Conservation (phyloP, 2,329 filamentous ascomycete species). For the Cordyceps farinosa region DNA sequence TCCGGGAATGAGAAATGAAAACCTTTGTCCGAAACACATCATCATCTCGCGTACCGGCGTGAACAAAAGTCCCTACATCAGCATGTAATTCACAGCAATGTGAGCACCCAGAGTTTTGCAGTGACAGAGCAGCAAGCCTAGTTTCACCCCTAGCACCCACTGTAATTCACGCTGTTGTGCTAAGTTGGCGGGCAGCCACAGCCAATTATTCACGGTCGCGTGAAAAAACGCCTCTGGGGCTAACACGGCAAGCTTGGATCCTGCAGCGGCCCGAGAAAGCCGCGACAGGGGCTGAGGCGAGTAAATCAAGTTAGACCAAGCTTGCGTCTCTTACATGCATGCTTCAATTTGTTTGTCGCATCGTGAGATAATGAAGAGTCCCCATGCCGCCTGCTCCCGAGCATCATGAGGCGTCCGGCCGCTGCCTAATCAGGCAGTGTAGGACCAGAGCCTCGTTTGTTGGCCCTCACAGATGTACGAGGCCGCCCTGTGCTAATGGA, state of each 20-base stretch:
- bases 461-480: background rate
- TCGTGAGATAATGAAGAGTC: background rate
- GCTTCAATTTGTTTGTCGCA: background rate
- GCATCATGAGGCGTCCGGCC: background rate
- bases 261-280: background rate
- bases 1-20: background rate
- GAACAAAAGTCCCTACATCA: background rate
- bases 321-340: background rate
- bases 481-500: background rate
- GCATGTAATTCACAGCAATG: background rate
- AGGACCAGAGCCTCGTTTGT: background rate
- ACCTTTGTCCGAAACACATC: background rate
- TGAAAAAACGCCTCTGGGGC: background rate
- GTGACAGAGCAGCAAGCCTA: background rate
- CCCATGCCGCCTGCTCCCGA: background rate
- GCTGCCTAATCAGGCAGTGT: background rate
- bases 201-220: background rate
- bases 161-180: conserved; percentile 1
- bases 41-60: background rate
- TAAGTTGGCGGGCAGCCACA: background rate
- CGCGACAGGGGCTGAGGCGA: background rate
- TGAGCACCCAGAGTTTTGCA: background rate
- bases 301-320: background rate
- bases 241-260: background rate
- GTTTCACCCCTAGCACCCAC: background rate